Conservation (phyloP, 345 rosid species). For the Arabidopsis suecica region DNA sequence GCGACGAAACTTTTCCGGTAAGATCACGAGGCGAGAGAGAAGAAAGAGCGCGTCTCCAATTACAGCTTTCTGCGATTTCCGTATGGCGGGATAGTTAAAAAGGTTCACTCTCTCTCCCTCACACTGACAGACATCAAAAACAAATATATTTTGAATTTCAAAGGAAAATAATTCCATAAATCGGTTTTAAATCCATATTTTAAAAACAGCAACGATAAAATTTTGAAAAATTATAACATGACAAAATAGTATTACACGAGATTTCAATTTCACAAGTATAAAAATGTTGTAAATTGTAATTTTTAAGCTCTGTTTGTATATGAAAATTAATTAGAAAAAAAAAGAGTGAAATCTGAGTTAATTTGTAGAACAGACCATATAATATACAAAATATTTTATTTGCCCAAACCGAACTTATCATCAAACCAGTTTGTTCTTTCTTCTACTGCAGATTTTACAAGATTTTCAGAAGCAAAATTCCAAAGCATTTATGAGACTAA, state of each 20-base stretch:
- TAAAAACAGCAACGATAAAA: not conserved
- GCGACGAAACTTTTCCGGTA: slow-evolving; percentile 15
- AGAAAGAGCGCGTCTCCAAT: not conserved
- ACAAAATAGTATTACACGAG: too few species aligned
- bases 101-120: not conserved
- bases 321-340: too few species aligned
- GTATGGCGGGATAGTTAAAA: slow-evolving; percentile 16
- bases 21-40: slow-evolving; percentile 11
- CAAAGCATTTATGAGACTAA: slow-evolving; percentile 21
- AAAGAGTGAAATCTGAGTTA: too few species aligned
- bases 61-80: not conserved
- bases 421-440: slow-evolving; percentile 4
- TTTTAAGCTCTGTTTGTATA: too few species aligned
- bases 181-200: not conserved
- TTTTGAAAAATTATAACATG: too few species aligned
- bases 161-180: not conserved
- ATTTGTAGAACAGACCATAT: too few species aligned
- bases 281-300: too few species aligned
- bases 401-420: not conserved
- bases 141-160: not conserved
- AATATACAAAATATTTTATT: too few species aligned
- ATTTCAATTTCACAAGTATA: too few species aligned
- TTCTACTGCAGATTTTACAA: slow-evolving; percentile 30
- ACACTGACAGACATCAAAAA: not conserved
- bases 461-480: slow-evolving; percentile 1